Conservation (phyloP, 225 moss, liverwort and hornwort genomes). For the Polytrichum commune region DNA sequence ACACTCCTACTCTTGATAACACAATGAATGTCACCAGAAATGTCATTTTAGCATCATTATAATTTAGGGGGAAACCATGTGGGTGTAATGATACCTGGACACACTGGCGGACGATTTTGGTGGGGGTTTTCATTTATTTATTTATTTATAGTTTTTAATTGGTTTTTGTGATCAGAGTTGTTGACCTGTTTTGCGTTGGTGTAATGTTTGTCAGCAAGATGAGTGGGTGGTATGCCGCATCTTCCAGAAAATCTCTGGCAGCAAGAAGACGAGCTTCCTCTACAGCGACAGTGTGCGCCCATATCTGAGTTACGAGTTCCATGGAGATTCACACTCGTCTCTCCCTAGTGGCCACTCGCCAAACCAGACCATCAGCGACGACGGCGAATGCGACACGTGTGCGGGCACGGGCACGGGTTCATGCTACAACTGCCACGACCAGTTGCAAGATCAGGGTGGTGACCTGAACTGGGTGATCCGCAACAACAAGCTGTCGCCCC, state of each 20-base stretch:
- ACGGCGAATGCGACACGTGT: slow-evolving; percentile 46
- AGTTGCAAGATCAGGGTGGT: slow-evolving; percentile 18
- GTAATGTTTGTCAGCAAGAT: background rate
- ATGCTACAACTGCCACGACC: slow-evolving; percentile 38
- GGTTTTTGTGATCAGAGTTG: too few species aligned
- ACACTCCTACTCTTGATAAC: too few species aligned
- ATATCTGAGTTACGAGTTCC: slow-evolving; percentile 20
- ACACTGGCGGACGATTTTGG: background rate
- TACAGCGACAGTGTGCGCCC: slow-evolving; percentile 22
- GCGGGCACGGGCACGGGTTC: slow-evolving; percentile 26
- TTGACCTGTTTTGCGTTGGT: background rate
- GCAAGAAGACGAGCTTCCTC: slow-evolving; percentile 13
- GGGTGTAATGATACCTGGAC: background rate
- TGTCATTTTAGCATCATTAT: background rate
- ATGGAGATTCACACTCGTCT: slow-evolving; percentile 7
- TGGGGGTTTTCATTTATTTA: too few species aligned
- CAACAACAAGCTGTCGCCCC: slow-evolving; percentile 22
- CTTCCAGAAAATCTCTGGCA: slow-evolving; percentile 7
- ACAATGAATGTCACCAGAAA: too few species aligned
- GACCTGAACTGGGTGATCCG: slow-evolving; percentile 27
- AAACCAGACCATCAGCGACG: slow-evolving; percentile 46
- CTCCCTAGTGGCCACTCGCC: slow-evolving; percentile 42
- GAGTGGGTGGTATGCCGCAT: slow-evolving; percentile 10
- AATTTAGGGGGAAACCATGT: background rate
- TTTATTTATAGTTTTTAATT: too few species aligned